Conservation (phyloP, 495 filamentous ascomycete genomes). For the Apodospora peruviana region DNA sequence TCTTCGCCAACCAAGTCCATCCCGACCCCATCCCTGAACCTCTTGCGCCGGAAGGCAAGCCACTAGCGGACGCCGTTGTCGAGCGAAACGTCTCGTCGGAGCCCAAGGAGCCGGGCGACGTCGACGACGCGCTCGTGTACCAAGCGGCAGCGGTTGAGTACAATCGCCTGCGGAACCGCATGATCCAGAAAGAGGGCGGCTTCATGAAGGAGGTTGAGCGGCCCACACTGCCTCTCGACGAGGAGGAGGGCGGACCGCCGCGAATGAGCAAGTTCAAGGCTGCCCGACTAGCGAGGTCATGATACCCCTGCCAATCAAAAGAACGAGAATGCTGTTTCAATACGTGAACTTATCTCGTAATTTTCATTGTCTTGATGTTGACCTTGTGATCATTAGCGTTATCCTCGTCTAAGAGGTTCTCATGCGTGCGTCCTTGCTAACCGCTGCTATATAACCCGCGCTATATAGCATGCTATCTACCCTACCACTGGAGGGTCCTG, state of each 20-base stretch:
- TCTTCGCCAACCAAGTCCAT: conserved; percentile 15
- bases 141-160: conserved; percentile 78
- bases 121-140: conserved; percentile 66
- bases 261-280: conserved; percentile 88
- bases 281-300: conserved; percentile 57
- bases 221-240: conserved; percentile 55
- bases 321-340: too few species aligned
- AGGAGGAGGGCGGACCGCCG: conserved; percentile 58
- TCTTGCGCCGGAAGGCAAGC: conserved; percentile 51
- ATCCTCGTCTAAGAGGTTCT: too few species aligned
- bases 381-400: too few species aligned
- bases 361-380: too few species aligned
- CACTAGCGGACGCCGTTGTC: conserved; percentile 52
- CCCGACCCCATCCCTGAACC: conserved; percentile 24
- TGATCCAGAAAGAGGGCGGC: conserved; percentile 74
- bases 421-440: too few species aligned
- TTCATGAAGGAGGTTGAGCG: conserved; percentile 60
- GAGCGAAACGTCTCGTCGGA: conserved; percentile 47
- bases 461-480: too few species aligned
- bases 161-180: conserved; percentile 67
- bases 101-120: conserved; percentile 60
- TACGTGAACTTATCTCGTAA: too few species aligned
- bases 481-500: too few species aligned
- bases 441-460: too few species aligned
- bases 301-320: not conserved